Evolutionary conservation across 805 yeast species (phyloP).

Genomic region (Hanseniaspora vineae): DNA sequence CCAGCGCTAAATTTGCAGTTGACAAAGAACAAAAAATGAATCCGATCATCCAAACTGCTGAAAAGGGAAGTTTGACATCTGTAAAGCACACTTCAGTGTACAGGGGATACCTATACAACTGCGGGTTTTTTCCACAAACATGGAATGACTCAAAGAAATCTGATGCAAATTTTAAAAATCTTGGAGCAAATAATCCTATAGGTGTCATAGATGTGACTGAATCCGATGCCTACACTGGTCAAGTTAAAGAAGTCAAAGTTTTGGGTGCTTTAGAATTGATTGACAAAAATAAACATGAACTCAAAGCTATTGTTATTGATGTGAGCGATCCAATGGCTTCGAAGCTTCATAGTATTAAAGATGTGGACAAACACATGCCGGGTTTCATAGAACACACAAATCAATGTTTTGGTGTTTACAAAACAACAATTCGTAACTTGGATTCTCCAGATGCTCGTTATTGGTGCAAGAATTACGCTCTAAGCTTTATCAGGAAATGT

Average conservation of each 20-base stretch:
- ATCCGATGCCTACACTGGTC: slow-evolving; percentile 50
- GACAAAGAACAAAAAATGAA: slow-evolving; percentile 43
- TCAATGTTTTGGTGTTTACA: slow-evolving; percentile 98
- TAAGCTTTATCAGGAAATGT: slow-evolving; percentile 73
- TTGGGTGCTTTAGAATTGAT: slow-evolving; percentile 89
- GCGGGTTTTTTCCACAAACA: slow-evolving; percentile 85
- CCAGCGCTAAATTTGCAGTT: slow-evolving; percentile 75
- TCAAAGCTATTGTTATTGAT: slow-evolving; percentile 87
- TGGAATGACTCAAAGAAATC: slow-evolving; percentile 79
- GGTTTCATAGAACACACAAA: slow-evolving; percentile 87
- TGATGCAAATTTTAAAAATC: slow-evolving; percentile 54
- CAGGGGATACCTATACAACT: slow-evolving; percentile 76
- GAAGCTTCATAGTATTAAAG: slow-evolving; percentile 80
- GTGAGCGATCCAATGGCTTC: slow-evolving; percentile 80
- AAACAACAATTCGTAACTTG: slow-evolving; percentile 96
- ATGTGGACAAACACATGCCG: slow-evolving; percentile 80
- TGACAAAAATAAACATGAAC: slow-evolving; percentile 84
- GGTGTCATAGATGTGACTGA: slow-evolving; percentile 79
- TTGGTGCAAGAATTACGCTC: slow-evolving; percentile 82
- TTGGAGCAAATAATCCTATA: slow-evolving; percentile 77
- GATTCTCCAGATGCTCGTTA: slow-evolving; percentile 90
- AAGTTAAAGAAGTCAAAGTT: slow-evolving; percentile 78
- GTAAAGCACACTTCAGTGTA: slow-evolving; percentile 71
- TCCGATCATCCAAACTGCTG: slow-evolving; percentile 71
- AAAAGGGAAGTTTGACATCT: slow-evolving; percentile 62